Percentiles rank a stretch among this genome's conserved stretches.
These are phyloP conservation scores for Laburnicola sp. DNA, from an alignment of 2,329 filamentous ascomycete species.

Conservation along the genomic window DNA sequence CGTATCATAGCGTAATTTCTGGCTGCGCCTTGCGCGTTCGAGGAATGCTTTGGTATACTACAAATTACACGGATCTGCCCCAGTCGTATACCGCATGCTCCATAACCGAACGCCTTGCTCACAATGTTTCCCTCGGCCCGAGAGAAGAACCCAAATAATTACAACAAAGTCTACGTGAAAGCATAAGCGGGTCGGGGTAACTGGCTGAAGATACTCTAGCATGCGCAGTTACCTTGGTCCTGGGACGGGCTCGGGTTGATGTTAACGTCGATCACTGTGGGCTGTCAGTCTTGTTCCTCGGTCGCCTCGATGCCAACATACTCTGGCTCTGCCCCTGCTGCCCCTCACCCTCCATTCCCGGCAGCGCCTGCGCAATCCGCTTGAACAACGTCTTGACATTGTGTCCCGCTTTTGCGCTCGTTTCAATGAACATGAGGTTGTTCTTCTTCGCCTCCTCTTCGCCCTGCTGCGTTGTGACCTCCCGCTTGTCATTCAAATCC, in stretches of 20 bases:
- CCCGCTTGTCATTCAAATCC: conserved; percentile 95
- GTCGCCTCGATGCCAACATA: conserved; percentile 53
- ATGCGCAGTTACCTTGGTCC: conserved; percentile 57
- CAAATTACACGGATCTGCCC: conserved; percentile 31
- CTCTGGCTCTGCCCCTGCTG: conserved; percentile 78
- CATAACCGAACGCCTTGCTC: conserved; percentile 46
- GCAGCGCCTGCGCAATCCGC: conserved; percentile 95
- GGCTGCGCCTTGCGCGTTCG: conserved; percentile 6
- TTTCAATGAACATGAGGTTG: conserved; percentile 98
- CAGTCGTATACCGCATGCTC: conserved; percentile 21
- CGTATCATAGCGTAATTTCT: not conserved
- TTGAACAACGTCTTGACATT: conserved; percentile 98
- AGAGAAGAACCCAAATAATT: conserved; percentile 38
- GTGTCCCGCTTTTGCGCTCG: conserved; percentile 94
- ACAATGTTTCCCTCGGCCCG: conserved; percentile 33
- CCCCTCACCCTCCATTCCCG: conserved; percentile 93
- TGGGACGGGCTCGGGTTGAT: conserved; percentile 70
- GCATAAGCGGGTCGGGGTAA: conserved; percentile 14
- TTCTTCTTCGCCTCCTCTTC: conserved; percentile 99
- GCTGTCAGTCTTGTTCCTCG: conserved; percentile 26
- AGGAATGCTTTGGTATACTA: conserved; percentile 38
- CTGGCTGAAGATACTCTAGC: conserved; percentile 23
- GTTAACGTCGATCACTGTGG: conserved; percentile 87
- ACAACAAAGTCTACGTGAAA: conserved; percentile 37
- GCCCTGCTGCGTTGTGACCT: conserved; percentile 93